Evolutionary conservation across 352 stramenopile genomes (phyloP), one percentile per base, ranked within the genome.

Genomic region (Globisporangium takayamanum): DNA sequence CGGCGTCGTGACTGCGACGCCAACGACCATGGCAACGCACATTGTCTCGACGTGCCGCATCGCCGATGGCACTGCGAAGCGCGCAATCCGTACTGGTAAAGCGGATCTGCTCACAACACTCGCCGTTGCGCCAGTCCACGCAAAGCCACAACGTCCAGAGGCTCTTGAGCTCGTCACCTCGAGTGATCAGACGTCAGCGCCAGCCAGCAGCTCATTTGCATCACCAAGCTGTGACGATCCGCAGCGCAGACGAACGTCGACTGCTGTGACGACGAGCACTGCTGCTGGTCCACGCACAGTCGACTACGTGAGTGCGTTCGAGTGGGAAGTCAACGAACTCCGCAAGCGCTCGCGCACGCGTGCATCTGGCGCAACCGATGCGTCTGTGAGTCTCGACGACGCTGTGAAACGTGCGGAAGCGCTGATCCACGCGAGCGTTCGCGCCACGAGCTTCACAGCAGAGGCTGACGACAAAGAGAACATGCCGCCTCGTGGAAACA

Each of bases 21-120:
- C 61, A 1, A 26, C 22, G 7, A 53, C 30, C 36, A 67, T 67
- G 61, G 59, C 52, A n/a, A 50, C n/a, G 26, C 61, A 67, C 28
- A 59, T 67, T 26, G 37, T 51, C 5, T 50, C 7, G 0, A 11
- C 37, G 14, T 64, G 61, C 28, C 56, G 28, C 5, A 46, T 67
- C 25, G 61, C 59, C 8, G 61, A 67, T 8, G 6, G 5, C 6
- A 18, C 37, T 20, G 61, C 56, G 8, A 57, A 50, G 39, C 56
- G 45, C 48, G 61, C 61, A 37, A 16, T 67, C 5, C 37, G 44
- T 4, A 48, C 44, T 3, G 47, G 53, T n/a, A 47, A 54, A 10
- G 7, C 15, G 3, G 59, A 64, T 30, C 41, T 18, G 25, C 20
- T 55, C 44, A 59, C 18, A 26, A 30, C 45, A 7, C 12, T 28